Evolutionary conservation across 495 filamentous ascomycete species (phyloP), one percentile per base, ranked within the genome.

Genomic region (Oleoguttula mirabilis): DNA sequence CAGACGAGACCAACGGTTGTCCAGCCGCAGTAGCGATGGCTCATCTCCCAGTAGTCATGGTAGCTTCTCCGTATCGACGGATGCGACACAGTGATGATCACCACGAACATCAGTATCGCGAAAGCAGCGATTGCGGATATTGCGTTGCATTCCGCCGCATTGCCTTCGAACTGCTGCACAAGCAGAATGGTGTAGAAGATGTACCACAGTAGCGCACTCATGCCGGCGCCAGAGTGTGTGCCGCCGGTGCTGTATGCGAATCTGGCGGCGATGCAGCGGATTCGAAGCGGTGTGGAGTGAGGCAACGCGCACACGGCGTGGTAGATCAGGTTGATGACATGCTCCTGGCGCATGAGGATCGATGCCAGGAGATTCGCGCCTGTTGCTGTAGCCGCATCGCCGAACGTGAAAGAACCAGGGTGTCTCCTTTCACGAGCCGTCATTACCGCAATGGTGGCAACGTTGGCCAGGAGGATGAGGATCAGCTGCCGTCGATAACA

Each of bases 11-110:
- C 63, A 11, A 82, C 54, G 6, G 65, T 64, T 0, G 62, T 59
- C 80, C 79, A 85, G 23, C 77, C 78, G 17, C 69, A 69, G 52
- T 75, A 82, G 15, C 80, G 71, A 52, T 85, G 80, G 36, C 72
- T 68, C 36, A 65, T 60, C 58, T 85, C 80, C 50, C 83, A 85
- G 38, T 66, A 61, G 62, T 84, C 71, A 56, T 84, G 79, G 40
- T 64, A 60, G 16, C 54, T 60, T 20, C 62, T 57, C 12, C 79
- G 70, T 11, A 81, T 50, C 1, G 54, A 37, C 0, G 79, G 79
- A 51, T 68, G 57, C 8, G 60, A 56, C 14, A 64, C 56, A 6
- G 48, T 45, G 30, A 68, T 45, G 49, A 68, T 65, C 7, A 44
- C 39, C 10, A 61, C 16, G 21, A 68, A 42, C 12, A 67, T 42